These are phyloP conservation scores for Didymella exigua DNA, from an alignment of 2,329 filamentous ascomycete species.

Conservation along the genomic window DNA sequence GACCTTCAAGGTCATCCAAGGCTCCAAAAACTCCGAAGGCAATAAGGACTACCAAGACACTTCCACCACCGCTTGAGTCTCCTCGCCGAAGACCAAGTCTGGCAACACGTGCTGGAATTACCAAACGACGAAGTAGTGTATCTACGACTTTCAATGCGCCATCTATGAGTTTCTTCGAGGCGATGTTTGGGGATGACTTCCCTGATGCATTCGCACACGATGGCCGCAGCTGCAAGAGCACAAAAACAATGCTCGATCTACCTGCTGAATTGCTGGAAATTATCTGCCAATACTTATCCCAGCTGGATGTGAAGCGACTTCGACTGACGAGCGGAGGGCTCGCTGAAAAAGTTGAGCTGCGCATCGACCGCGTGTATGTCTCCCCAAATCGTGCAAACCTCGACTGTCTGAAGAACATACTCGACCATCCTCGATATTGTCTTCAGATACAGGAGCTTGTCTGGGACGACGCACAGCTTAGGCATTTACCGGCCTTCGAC, in stretches of 20 bases:
- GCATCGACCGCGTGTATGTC: constrained; percentile 48
- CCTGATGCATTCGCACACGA: constrained; percentile 27
- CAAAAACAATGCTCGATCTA: constrained; percentile 27
- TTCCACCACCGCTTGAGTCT: constrained; percentile 22
- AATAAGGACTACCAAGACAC: neutral
- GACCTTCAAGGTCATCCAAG: constrained; percentile 4
- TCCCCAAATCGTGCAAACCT: constrained; percentile 51
- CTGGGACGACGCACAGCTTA: constrained; percentile 48
- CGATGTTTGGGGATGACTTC: constrained; percentile 34
- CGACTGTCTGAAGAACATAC: constrained; percentile 45
- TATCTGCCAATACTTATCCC: constrained; percentile 22
- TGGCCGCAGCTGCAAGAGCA: constrained; percentile 16
- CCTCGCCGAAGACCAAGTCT: constrained; percentile 32
- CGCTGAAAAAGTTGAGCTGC: constrained; percentile 30
- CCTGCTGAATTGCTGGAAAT: constrained; percentile 27
- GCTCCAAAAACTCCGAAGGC: neutral
- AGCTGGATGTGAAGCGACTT: constrained; percentile 30
- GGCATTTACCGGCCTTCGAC: constrained; percentile 22
- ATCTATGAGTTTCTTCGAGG: constrained; percentile 33
- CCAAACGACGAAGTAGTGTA: constrained; percentile 28
- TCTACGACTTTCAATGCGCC: constrained; percentile 28
- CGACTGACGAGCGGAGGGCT: constrained; percentile 25
- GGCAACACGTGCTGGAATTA: constrained; percentile 27
- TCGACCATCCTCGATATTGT: constrained; percentile 45
- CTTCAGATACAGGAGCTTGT: constrained; percentile 48